Evolutionary conservation across 1,284 basidiomycete species (phyloP).

Genomic region (Somion occarium): DNA sequence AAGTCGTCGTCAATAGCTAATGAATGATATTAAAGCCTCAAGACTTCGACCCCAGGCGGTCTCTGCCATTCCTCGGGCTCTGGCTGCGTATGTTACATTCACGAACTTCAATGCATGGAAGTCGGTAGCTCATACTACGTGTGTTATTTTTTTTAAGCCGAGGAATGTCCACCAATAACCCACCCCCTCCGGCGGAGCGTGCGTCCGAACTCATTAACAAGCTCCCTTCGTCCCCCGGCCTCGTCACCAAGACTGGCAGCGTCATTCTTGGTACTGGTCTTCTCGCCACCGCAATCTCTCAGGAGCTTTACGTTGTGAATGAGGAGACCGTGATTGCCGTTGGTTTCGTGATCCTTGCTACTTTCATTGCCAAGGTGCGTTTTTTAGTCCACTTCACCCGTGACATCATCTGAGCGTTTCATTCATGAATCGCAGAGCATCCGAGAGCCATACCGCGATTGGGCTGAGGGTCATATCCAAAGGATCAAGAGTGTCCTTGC

Average conservation of each 20-base stretch:
- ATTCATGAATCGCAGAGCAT: slow-evolving; percentile 20
- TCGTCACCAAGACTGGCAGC: slow-evolving; percentile 93
- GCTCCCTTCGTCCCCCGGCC: slow-evolving; percentile 83
- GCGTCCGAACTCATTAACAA: slow-evolving; percentile 90
- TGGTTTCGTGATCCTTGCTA: slow-evolving; percentile 85
- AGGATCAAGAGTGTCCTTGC: slow-evolving; percentile 84
- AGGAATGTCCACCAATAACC: slow-evolving; percentile 56
- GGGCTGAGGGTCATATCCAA: slow-evolving; percentile 86
- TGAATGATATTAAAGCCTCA: slow-evolving; percentile 16
- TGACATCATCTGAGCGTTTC: not conserved
- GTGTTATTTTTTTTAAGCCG: slow-evolving; percentile 48
- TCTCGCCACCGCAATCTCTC: slow-evolving; percentile 90
- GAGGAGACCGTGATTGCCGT: slow-evolving; percentile 86
- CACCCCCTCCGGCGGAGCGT: slow-evolving; percentile 79
- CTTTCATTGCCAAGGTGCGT: slow-evolving; percentile 78
- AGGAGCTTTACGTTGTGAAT: slow-evolving; percentile 97
- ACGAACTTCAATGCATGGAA: not conserved
- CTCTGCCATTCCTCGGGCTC: slow-evolving; percentile 44
- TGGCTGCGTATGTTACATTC: slow-evolving; percentile 49
- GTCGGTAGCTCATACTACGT: slow-evolving; percentile 1
- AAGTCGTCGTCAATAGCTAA: not conserved
- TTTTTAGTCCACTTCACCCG: slow-evolving; percentile 17
- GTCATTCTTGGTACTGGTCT: slow-evolving; percentile 90
- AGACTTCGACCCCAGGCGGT: slow-evolving; percentile 55
- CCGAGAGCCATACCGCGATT: slow-evolving; percentile 86